These are phyloP conservation scores for Camellia sinensis DNA, from an alignment of 148 eudicot genomes.

Conservation along the genomic window DNA sequence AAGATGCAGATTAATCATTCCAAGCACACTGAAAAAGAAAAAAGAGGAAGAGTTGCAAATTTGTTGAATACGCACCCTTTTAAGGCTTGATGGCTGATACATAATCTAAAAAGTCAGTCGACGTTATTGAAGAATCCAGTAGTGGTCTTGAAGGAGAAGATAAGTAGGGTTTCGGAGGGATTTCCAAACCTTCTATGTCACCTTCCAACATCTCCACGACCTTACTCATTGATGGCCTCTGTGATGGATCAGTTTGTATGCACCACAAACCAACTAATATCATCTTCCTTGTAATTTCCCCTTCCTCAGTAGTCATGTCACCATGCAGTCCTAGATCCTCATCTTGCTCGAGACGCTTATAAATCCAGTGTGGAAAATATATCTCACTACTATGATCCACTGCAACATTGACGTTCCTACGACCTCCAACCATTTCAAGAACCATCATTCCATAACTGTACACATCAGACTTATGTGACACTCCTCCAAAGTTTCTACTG, in stretches of 20 bases:
- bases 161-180: constrained; percentile 12
- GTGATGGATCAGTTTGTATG: constrained; percentile 14
- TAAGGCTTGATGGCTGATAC: too few species aligned
- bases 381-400: not conserved
- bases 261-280: constrained; percentile 17
- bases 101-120: not conserved
- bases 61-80: too few species aligned
- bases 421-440: constrained; percentile 16
- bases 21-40: too few species aligned
- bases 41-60: too few species aligned
- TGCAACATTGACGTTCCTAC: not conserved
- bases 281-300: constrained; percentile 8
- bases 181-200: not conserved
- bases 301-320: not conserved
- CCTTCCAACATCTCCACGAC: constrained; percentile 21
- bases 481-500: constrained; percentile 16
- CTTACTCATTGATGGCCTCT: constrained; percentile 7
- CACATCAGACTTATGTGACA: constrained; percentile 12
- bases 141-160: constrained; percentile 7
- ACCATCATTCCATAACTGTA: constrained; percentile 19
- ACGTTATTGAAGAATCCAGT: not conserved
- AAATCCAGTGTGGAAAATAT: constrained; percentile 17
- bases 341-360: constrained; percentile 6
- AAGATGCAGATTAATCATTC: too few species aligned
- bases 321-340: not conserved